Base-by-base conservation (phyloP, 1,284 basidiomycete species). In the Trametes versicolor region DNA sequence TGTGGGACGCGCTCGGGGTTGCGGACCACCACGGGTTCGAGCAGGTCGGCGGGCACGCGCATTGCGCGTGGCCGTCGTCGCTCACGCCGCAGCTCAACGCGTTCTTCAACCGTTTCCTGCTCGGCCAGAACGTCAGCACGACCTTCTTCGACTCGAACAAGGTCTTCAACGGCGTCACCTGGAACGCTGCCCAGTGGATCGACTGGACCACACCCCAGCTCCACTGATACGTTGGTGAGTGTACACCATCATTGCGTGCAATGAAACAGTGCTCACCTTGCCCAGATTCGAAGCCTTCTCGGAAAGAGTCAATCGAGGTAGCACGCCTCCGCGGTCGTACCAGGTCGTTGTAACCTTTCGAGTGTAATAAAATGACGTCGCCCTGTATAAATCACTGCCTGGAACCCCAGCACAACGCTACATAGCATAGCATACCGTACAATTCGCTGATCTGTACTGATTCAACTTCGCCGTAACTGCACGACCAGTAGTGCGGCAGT, bases 41-140 rank as follows among this genome's bases (percentile, higher is more conserved):
- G 10, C 83, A 86, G 75, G 77, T 82, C 27, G 83, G 83, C 27
- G 81, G 80, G 59, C 85, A 86, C 66, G 74, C 75, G n/a, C 85
- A 87, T 71, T 87, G 85, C 72, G 76, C 74, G 19, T 86, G 83
- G 79, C 85, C 85, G 12, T 71, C 79, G 2, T 70, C 70, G 21
- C 79, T 83, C 65, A 79, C 81, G 55, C 69, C 75, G 6, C 76
- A 79, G 60, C 75, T 86, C 57, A 77, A 79, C 62, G 83, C 85
- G 23, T 87, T 85, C 74, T 77, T 87, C 70, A 79, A 84, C 74
- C 82, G 81, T 68, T 87, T 87, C 77, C 72, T 87, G 71, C 77
- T 82, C 54, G 81, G 76, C 32, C 77, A 82, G 72, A 73, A 73
- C 58, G 78, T 78, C 34, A 83, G 78, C 75, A 86, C 85, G 25